Conservation (phyloP, 148 eudicot genomes). For the Polygonum maritimum region DNA sequence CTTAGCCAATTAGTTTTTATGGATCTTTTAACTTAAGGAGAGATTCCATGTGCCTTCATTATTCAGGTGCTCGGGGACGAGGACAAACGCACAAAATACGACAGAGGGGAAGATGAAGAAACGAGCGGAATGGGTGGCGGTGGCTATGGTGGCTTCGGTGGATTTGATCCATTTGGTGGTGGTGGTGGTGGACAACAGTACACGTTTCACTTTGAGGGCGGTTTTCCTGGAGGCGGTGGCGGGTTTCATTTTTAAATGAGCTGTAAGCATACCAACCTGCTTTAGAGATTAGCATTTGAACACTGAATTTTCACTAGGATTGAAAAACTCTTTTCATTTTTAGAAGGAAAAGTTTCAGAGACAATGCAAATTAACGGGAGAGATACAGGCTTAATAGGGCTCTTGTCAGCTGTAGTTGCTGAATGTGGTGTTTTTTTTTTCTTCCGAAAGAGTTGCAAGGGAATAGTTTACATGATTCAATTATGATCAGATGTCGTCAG, state of each 20-base stretch:
- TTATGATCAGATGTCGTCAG: background rate
- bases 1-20: background rate
- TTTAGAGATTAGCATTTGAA: background rate
- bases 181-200: conserved; percentile 69
- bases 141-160: conserved; percentile 26
- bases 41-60: conserved; percentile 3
- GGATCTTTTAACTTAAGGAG: background rate
- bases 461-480: background rate
- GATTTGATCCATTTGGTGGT: conserved; percentile 86
- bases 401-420: conserved; percentile 1
- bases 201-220: conserved; percentile 96
- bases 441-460: background rate
- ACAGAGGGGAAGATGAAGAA: conserved; percentile 90
- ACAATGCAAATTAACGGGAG: background rate
- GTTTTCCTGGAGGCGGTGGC: conserved; percentile 80
- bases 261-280: background rate
- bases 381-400: background rate
- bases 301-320: no score
- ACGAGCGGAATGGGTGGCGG: conserved; percentile 60
- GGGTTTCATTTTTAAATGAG: conserved; percentile 56
- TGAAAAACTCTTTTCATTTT: background rate
- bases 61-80: conserved; percentile 80
- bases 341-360: background rate
- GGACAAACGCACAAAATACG: conserved; percentile 78
- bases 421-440: conserved; percentile 1